Base-by-base conservation (phyloP, 495 filamentous ascomycete genomes). In the Tuber borchii region DNA sequence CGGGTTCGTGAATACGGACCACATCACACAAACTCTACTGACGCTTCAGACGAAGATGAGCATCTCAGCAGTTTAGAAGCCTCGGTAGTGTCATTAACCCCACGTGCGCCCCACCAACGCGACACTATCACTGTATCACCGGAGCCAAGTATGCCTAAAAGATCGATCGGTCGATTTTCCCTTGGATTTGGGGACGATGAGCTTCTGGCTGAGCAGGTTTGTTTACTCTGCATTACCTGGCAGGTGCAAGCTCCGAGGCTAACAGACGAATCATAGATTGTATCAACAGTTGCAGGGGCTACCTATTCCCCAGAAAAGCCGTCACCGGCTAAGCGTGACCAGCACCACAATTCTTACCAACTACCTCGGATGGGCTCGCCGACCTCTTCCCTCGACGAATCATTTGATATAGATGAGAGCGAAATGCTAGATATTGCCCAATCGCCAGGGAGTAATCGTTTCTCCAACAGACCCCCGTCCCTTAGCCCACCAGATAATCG, bases 301-400 rank as follows among this genome's bases (percentile, higher is more conserved):
- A 39, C 45, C 26, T 82, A 77, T 77, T 82, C 80, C 3, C 80
- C 80, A 0, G 80, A 82, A 65, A 82, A 79, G 37, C 80, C 76
- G 43, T 82, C 80, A 65, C 80, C 80, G 4, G 42, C 72, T 48
- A 82, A 79, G 46, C 56, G 37, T 26, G 39, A 31, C 70, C 74
- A 73, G 19, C 73, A 51, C 37, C 73, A 68, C 45, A 34, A 65
- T 65, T 51, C 76, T 44, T 79, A 79, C 42, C 45, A 73, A 26
- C 44, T 74, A 42, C 78, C 65, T 22, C 56, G 26, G 26, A 65
- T 65, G 56, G 26, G 56, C 56, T 65, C 56, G 31, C 56, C 56
- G 26, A 34, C 56, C 3, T 65, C 56, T 65, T 37, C 68, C 8
- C 45, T 79, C 16, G 78, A 79, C 69, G 73, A 73, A 46, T 73